Base-by-base conservation (phyloP, 129 eudicot species). In the Chrysanthemum lavandulifolium region DNA sequence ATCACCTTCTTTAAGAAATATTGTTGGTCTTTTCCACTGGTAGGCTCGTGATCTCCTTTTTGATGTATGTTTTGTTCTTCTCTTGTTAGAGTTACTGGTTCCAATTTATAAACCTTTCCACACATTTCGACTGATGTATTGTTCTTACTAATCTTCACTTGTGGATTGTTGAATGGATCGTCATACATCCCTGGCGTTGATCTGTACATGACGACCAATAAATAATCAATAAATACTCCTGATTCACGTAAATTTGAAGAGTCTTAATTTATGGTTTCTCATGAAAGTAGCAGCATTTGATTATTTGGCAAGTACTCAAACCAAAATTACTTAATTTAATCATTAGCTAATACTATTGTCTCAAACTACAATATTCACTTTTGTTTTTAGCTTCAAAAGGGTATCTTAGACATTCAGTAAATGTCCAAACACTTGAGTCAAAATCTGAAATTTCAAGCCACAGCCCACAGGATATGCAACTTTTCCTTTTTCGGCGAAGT, bases 21-120 rank as follows among this genome's bases (percentile, higher is more conserved):
- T 76, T 36, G 92, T 83, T 9, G 97, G 99, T 79, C 99, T 86
- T 79, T 90, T 95, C 99, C 99, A 95, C 79, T 90, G 99, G 75
- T 95, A 95, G 7, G 99, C 99, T 49, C 97, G 91, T 45, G 99
- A 95, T 68, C 99, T 86, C 84, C 99, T 84, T 71, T 90, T 76
- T 90, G 89, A 86, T 95, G 99, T 63, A 82, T 64, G 65, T 83
- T 82, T 82, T 82, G 95, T 33, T 90, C 89, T 77, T 95, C 97
- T 75, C 84, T 73, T 33, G 99, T 95, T 50, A 95, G 86, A 64
- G 96, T 88, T 61, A 95, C 96, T 7, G 97, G 99, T 43, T 97
- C 97, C 70, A 95, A 73, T 21, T 90, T 91, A 67, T 95, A 95
- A 53, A 95, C 91, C 79, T 90, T 90, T 69, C 99, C 99, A 65